phyloP scores from a whole-genome alignment of 352 stramenopile genomes.

The Elongisporangium prolatum region DNA sequence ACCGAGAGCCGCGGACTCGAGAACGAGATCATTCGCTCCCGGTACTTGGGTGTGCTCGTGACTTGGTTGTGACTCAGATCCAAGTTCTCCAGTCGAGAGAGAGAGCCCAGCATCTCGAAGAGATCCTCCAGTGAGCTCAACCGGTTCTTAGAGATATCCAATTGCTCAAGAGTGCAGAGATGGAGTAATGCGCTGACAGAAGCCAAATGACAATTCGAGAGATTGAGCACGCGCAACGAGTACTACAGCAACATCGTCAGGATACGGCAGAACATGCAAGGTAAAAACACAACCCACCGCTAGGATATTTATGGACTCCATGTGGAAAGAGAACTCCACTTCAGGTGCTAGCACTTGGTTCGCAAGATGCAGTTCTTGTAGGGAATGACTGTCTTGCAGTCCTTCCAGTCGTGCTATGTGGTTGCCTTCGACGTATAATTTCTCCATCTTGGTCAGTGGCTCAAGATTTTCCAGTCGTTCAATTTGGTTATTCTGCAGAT shows the following conservation, averaged over 20 bases:
- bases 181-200: conserved; percentile 18
- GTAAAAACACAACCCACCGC: conserved; percentile 18
- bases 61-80: conserved; percentile 61
- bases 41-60: conserved; percentile 46
- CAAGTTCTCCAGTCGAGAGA: conserved; percentile 46
- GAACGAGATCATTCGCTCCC: conserved; percentile 72
- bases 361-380: conserved; percentile 67
- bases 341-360: conserved; percentile 39
- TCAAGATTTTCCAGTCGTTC: conserved; percentile 46
- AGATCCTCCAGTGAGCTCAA: conserved; percentile 66
- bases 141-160: conserved; percentile 64
- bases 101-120: conserved; percentile 43
- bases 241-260: conserved; percentile 16
- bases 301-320: conserved; percentile 30
- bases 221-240: conserved; percentile 54
- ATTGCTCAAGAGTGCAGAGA: conserved; percentile 41
- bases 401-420: conserved; percentile 54
- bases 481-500: conserved; percentile 71
- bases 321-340: conserved; percentile 40
- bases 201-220: conserved; percentile 49
- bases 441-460: conserved; percentile 40
- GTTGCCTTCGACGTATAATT: conserved; percentile 72
- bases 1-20: conserved; percentile 45
- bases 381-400: conserved; percentile 22
- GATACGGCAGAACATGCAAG: neutral